phyloP scores from a whole-genome alignment of 2,329 filamentous ascomycete genomes.

The Neofusicoccum cordaticola region DNA sequence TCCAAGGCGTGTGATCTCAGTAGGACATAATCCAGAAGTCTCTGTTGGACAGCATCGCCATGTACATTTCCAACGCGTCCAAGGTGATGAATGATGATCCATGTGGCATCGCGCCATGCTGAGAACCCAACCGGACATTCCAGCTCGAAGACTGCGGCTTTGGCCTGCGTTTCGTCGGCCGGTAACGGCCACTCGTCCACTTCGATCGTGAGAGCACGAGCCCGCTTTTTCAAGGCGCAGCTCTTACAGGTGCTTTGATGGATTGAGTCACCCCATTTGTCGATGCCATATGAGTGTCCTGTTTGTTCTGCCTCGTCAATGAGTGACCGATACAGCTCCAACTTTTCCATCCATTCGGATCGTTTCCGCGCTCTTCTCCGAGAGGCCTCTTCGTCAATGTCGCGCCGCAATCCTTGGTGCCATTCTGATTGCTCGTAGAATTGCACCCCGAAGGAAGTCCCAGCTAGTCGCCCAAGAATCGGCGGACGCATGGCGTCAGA shows the following conservation, averaged over 20 bases:
- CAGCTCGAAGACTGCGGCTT: slow-evolving; percentile 53
- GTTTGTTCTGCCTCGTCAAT: slow-evolving; percentile 14
- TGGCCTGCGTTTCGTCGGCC: slow-evolving; percentile 25
- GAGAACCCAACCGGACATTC: slow-evolving; percentile 3
- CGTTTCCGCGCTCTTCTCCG: slow-evolving; percentile 22
- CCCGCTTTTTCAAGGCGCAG: slow-evolving; percentile 31
- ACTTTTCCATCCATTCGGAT: slow-evolving; percentile 22
- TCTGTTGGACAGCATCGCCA: not conserved
- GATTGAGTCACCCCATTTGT: not conserved
- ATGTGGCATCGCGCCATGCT: slow-evolving; percentile 15
- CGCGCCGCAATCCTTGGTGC: slow-evolving; percentile 37
- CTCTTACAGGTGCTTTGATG: slow-evolving; percentile 17
- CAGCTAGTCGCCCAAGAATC: slow-evolving; percentile 33
- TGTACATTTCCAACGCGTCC: not conserved
- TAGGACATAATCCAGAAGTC: not conserved
- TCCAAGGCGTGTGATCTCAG: not conserved
- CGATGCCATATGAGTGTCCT: slow-evolving; percentile 19
- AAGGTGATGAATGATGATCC: not conserved
- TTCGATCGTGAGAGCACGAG: slow-evolving; percentile 38
- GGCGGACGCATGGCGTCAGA: slow-evolving; percentile 25
- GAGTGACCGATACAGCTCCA: slow-evolving; percentile 20
- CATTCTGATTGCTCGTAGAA: slow-evolving; percentile 47
- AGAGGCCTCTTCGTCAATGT: slow-evolving; percentile 43
- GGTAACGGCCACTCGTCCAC: slow-evolving; percentile 60
- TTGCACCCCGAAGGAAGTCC: slow-evolving; percentile 45